phyloP scores from a whole-genome alignment of 208 protist species.

The Acanthamoeba castellanii region DNA sequence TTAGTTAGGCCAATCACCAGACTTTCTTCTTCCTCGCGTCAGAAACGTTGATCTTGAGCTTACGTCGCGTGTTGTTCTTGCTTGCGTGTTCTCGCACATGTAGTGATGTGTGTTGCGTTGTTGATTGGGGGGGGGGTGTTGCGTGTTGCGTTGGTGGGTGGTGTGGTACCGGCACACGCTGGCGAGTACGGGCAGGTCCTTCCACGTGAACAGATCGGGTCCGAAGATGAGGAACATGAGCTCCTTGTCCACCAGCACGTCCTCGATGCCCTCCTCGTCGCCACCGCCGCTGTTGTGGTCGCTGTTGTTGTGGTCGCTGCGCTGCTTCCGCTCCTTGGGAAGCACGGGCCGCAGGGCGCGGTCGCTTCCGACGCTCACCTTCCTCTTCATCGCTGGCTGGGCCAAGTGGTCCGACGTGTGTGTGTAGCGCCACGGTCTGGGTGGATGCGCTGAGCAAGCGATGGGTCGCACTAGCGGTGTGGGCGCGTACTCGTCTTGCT shows the following conservation, averaged over 20 bases:
- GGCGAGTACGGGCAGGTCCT: not conserved
- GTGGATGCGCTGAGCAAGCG: not conserved
- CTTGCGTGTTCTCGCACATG: not conserved
- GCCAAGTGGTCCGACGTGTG: not conserved
- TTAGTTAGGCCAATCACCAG: not conserved
- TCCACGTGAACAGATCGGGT: not conserved
- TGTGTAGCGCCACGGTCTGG: not conserved
- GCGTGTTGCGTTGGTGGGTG: no score
- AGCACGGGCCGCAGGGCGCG: not conserved
- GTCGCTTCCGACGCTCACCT: not conserved
- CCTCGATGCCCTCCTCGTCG: not conserved
- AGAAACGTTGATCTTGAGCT: not conserved
- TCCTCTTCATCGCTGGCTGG: not conserved
- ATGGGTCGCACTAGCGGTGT: not conserved
- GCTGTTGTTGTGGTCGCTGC: not conserved
- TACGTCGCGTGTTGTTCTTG: not conserved
- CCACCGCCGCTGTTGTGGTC: not conserved
- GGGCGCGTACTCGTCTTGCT: not conserved
- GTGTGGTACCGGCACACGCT: not conserved
- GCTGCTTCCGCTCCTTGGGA: not conserved
- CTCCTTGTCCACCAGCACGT: conserved; percentile 31
- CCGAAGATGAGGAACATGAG: conserved; percentile 9
- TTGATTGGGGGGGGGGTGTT: not conserved
- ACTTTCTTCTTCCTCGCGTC: not conserved
- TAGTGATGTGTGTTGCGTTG: not conserved